These are phyloP conservation scores for Ophiostoma piceae DNA, from an alignment of 2,329 filamentous ascomycete genomes.

Conservation along the genomic window DNA sequence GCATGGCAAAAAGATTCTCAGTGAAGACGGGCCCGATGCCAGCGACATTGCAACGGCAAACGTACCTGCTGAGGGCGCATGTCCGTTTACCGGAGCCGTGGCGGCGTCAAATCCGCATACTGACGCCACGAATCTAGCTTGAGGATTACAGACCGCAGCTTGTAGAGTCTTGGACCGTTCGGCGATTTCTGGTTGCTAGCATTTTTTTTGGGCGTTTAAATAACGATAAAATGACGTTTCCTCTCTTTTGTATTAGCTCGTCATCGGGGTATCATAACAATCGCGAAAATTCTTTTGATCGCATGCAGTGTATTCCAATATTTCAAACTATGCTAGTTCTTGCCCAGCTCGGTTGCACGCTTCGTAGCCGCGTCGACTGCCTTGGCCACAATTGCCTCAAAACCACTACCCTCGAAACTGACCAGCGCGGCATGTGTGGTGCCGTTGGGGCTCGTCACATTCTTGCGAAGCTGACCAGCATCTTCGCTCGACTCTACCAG, in stretches of 20 bases:
- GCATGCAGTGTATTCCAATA: background rate
- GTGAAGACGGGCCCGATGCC: background rate
- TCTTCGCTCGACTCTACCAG: constrained; percentile 43
- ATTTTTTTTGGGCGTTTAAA: background rate
- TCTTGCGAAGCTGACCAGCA: constrained; percentile 44
- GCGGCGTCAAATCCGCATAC: background rate
- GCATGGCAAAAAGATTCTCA: constrained; percentile 55
- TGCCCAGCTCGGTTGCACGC: constrained; percentile 42
- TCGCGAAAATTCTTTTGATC: background rate
- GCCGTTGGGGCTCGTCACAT: constrained; percentile 50
- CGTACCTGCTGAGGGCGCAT: background rate
- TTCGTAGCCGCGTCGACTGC: constrained; percentile 44
- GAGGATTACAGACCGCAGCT: background rate
- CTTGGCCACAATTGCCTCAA: constrained; percentile 42
- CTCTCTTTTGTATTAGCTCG: background rate
- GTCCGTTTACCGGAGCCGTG: constrained; percentile 2
- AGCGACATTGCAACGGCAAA: background rate
- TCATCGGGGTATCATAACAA: background rate
- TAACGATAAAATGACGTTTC: background rate
- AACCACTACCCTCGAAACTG: constrained; percentile 43
- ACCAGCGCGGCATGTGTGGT: constrained; percentile 47
- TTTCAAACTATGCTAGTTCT: constrained; percentile 21
- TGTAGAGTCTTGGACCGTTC: background rate
- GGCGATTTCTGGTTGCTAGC: background rate
- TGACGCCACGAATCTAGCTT: background rate